Evolutionary conservation across 2,329 filamentous ascomycete species (phyloP), one percentile per base, ranked within the genome.

Genomic region (Fusarium anthophilum): DNA sequence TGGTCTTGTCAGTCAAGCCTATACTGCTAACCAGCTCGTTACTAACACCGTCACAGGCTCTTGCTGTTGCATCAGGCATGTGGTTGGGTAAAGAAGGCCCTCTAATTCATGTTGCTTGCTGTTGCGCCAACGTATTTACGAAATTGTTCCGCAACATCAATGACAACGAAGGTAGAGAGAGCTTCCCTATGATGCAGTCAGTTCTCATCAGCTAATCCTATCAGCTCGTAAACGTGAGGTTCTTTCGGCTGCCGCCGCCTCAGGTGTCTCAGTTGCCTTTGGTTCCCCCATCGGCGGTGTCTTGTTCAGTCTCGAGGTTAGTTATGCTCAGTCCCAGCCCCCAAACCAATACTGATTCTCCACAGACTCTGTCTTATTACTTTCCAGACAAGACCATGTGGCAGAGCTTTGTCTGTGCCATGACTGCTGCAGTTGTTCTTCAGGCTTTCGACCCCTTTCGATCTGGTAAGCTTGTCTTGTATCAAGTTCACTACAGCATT

Each of bases 311-410:
- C 89, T 98, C n/a, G 96, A 98, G 85, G 91, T 92, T 81, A 63
- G 48, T 30, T 18, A 35, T 35, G 32, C 22, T 39, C 13, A 35
- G 11, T 6, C 26, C 37, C 26, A 20, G 13, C 22, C 10, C 5
- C 24, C 24, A 10, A 38, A n/a, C 35, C 32, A 26, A 48, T 55
- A 39, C 53, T 73, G 13, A 75, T 45, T 28, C 30, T 30, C 17
- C 6, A n/a, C 20, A 73, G 30, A n/a, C 67, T 93, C 86, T 98
- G 6, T 97, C 95, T 2, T 98, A 98, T 82, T 98, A 98, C 82
- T 98, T 98, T 77, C 96, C 96, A 0, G 96, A 98, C 83, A 98
- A 98, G 83, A 98, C 96, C 15, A 98, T 99, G 96, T 99, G 96
- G 96, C 96, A 98, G 82, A 98, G 95, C 79, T 99, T 99, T 80